These are phyloP conservation scores for Solanum acaule DNA, from an alignment of 257 asterid genomes.

Conservation along the genomic window DNA sequence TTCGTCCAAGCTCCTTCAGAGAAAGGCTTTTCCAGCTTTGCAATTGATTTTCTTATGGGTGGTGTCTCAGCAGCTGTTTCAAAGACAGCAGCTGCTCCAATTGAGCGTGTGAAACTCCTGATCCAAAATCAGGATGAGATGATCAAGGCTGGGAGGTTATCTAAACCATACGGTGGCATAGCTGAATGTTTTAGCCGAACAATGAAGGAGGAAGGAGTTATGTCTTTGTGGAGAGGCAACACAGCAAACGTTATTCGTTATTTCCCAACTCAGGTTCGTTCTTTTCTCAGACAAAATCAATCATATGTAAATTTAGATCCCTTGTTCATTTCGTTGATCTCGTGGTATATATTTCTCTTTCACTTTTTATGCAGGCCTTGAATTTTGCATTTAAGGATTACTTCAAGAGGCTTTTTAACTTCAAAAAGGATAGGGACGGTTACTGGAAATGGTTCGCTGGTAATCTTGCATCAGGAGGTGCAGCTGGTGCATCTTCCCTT, in stretches of 20 bases:
- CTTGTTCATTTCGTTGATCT: too few relatives aligned
- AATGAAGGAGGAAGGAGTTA: conserved; percentile 21
- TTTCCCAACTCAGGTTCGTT: conserved; percentile 36
- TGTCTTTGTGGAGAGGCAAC: conserved; percentile 40
- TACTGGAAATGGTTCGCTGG: conserved; percentile 44
- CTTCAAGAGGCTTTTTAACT: conserved; percentile 35
- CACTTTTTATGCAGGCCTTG: conserved; percentile 18
- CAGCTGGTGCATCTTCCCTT: conserved; percentile 44
- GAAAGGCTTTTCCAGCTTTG: conserved; percentile 22
- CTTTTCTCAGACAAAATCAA: neutral
- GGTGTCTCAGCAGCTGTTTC: conserved; percentile 48
- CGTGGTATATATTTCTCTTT: too few relatives aligned
- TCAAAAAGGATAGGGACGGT: conserved; percentile 30
- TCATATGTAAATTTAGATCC: too few relatives aligned
- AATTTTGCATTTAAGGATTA: conserved; percentile 37
- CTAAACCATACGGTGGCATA: conserved; percentile 35
- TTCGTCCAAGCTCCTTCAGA: conserved; percentile 32
- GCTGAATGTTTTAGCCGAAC: conserved; percentile 30
- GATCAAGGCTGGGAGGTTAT: conserved; percentile 33
- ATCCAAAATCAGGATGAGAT: conserved; percentile 40
- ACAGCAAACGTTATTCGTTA: conserved; percentile 37
- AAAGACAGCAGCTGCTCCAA: conserved; percentile 40
- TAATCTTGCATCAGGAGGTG: conserved; percentile 36
- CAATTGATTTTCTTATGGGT: conserved; percentile 33
- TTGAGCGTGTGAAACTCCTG: conserved; percentile 35